Base-by-base conservation (phyloP, 148 eudicot species). In the Nyssa sinensis region DNA sequence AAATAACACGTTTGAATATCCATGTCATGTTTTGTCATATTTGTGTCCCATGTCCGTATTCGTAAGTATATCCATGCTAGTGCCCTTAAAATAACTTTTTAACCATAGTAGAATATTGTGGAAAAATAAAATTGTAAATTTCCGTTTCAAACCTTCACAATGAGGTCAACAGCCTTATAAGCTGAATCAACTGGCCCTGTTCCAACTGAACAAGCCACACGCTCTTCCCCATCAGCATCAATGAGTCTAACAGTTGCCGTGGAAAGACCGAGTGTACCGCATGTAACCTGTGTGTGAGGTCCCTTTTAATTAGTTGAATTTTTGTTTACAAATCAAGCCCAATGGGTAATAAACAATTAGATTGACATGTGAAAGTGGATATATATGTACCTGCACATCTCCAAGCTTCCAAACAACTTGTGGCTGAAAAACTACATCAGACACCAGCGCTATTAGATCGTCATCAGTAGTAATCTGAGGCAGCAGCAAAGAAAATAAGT, bases 111-210 rank as follows among this genome's bases (percentile, higher is more conserved):
- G 57, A 55, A 55, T 21, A n/a, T 6, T 17, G 59, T 17, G 6
- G 25, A 1, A 7, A 19, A 41, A 41, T 7, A 4, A 73, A 25
- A 41, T 66, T 16, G 44, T 3, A 12, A 47, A 19, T n/a, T 66
- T 41, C 3, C 25, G 39, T 55, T 68, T 21, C 83, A 73, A 65
- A 91, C 98, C 98, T 94, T 85, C 64, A 86, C 96, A 79, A 92
- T 86, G 70, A 80, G 81, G 82, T 92, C 96, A 78, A 95, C 81
- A 55, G 98, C 98, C 86, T 89, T 92, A 81, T 95, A 95, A 53
- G 98, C 97, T 71, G 98, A 85, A 80, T 95, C 97, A 85, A 95
- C 94, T 41, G 98, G 97, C 35, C 97, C 97, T 29, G 96, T 92
- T 70, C 98, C 98, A 53, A 84, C 87, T 57, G 96, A 87, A 75